Base-by-base conservation (phyloP, 2,329 filamentous ascomycete species). In the Hypoxylon sp. region DNA sequence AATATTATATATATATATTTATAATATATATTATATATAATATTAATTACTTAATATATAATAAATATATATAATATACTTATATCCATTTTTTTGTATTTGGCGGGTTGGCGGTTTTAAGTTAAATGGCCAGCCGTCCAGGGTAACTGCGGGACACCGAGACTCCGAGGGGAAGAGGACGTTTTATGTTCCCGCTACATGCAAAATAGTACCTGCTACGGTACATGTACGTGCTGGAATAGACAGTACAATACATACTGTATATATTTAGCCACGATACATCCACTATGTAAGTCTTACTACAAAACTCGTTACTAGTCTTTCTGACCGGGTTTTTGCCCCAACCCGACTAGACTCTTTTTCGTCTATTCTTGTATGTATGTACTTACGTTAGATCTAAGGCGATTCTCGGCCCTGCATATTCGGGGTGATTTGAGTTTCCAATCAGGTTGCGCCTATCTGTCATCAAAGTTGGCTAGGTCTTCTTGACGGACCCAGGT, bases 391-490 rank as follows among this genome's bases (percentile, higher is more conserved):
- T 44, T 57, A 61, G 66, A 60, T 52, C 54, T 58, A 62, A 59
- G 22, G 22, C 55, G 46, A 55, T 59, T 62, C 64, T 61, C 44
- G 51, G 50, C 31, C 52, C 59, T 66, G 69, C 59, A 63, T 59
- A 50, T 57, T 52, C 53, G 9, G 10, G 14, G 13, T 33, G 29
- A 22, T 58, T 31, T 24, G 17, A 24, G 33, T 64, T 60, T 46
- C 66, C 69, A 69, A 67, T 71, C 66, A 69, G 33, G 64, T 59
- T 69, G 44, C 44, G 52, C 37, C 52, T 58, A 69, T 66, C 66
- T 67, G 69, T 71, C 69, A 71, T 69, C 69, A 62, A 62, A 47
- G 31, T 53, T 19, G 31, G 26, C 17, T 13, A 17, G 31, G 14
- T 29, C 46, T 22, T 46, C 37, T 48, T 53, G 44, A 52, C 31